Conservation (phyloP, 78 protist genomes). For the Capsaspora owczarzaki region DNA sequence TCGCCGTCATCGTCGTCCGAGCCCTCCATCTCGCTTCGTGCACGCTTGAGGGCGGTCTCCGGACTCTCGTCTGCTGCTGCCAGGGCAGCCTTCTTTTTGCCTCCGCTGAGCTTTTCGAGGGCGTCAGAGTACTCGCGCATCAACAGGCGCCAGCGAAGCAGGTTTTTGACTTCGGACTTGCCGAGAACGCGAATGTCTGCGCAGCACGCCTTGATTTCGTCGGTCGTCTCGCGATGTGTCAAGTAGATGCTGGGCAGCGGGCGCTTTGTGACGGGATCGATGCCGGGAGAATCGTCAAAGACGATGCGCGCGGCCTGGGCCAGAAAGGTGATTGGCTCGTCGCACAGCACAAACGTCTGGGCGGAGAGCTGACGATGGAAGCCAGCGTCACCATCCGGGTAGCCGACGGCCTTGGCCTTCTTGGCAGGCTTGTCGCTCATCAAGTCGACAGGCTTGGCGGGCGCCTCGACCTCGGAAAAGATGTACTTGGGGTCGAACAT, state of each 20-base stretch:
- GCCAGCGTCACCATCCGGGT: slow-evolving; percentile 40
- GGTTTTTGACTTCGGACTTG: slow-evolving; percentile 57
- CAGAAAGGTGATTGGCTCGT: slow-evolving; percentile 42
- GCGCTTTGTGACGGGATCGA: no score
- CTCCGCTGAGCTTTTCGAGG: neutral
- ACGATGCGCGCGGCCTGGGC: slow-evolving; percentile 17
- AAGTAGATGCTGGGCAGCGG: neutral
- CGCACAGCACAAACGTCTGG: slow-evolving; percentile 33
- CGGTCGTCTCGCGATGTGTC: slow-evolving; percentile 59
- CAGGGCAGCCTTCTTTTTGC: neutral
- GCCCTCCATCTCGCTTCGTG: neutral
- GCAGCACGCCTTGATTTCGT: slow-evolving; percentile 47
- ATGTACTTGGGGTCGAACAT: slow-evolving; percentile 79
- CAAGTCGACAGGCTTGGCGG: no score
- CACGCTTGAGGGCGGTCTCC: neutral
- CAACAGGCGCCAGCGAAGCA: slow-evolving; percentile 67
- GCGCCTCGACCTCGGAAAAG: slow-evolving; percentile 58
- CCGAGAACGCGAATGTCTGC: slow-evolving; percentile 70
- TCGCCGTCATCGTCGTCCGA: slow-evolving; percentile 28
- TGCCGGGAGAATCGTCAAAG: slow-evolving; percentile 64
- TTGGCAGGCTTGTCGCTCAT: neutral
- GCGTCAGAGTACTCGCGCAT: slow-evolving; percentile 1
- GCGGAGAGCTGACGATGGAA: slow-evolving; percentile 8
- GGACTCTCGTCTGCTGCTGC: no score
- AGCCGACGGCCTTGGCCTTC: slow-evolving; percentile 43